Percentiles rank a stretch among this genome's conserved stretches.
These are phyloP conservation scores for Trichoderma asperellum DNA, from an alignment of 2,329 filamentous ascomycete genomes.

Conservation along the genomic window DNA sequence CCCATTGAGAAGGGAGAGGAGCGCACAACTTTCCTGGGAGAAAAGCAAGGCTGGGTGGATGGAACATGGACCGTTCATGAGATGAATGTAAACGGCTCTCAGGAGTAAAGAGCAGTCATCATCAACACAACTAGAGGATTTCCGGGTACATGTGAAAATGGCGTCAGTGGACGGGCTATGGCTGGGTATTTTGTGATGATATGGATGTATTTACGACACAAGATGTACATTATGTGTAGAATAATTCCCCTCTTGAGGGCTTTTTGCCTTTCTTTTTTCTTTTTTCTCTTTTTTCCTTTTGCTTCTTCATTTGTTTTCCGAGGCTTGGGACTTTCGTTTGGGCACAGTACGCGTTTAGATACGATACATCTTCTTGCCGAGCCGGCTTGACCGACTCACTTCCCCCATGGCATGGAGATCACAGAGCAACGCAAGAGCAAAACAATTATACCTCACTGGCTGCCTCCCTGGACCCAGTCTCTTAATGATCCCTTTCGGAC, in stretches of 20 bases:
- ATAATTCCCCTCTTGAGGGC: constrained; percentile 33
- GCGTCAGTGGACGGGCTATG: constrained; percentile 6
- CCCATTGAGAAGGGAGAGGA: constrained; percentile 62
- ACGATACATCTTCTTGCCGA: constrained; percentile 65
- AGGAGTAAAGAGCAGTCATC: constrained; percentile 33
- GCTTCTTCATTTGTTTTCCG: not conserved
- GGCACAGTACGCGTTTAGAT: constrained; percentile 57
- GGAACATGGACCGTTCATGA: constrained; percentile 74
- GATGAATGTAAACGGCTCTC: constrained; percentile 64
- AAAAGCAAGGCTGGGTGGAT: constrained; percentile 80
- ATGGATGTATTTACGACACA: constrained; percentile 34
- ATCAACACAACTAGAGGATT: not conserved
- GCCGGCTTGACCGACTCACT: constrained; percentile 30
- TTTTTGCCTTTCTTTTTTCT: not conserved
- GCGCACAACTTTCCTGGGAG: constrained; percentile 75
- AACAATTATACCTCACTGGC: constrained; percentile 25
- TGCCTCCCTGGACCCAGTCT: not conserved
- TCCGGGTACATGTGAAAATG: constrained; percentile 9
- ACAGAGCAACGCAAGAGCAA: constrained; percentile 65
- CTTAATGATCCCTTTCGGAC: constrained; percentile 8
- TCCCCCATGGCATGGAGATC: constrained; percentile 58
- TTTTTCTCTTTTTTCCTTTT: not conserved
- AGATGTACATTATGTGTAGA: constrained; percentile 36
- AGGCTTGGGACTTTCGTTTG: not conserved
- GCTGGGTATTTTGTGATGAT: constrained; percentile 29